phyloP scores from a whole-genome alignment of 106 monocot species.

The Allium fistulosum region DNA sequence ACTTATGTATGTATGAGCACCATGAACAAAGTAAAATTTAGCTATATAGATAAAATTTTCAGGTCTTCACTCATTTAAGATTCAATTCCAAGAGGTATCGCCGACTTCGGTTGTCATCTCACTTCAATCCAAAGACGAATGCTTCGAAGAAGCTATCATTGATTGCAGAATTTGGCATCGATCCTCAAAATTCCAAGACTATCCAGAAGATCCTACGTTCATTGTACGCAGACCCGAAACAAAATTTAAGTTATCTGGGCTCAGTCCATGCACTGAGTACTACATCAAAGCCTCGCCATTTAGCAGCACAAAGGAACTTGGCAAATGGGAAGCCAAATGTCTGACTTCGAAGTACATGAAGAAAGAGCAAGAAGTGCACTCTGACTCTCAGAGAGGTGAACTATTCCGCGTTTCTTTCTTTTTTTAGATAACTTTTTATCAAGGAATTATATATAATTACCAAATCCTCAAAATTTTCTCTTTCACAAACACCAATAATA shows the following conservation, averaged over 20 bases:
- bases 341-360: slow-evolving; percentile 21
- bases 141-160: slow-evolving; percentile 38
- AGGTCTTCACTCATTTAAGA: slow-evolving; percentile 26
- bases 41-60: neutral
- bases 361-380: slow-evolving; percentile 25
- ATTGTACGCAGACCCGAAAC: slow-evolving; percentile 35
- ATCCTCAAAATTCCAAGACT: slow-evolving; percentile 18
- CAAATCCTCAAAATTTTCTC: too few species aligned
- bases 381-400: slow-evolving; percentile 48
- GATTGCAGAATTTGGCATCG: slow-evolving; percentile 60
- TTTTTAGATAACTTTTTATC: too few species aligned
- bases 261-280: slow-evolving; percentile 48
- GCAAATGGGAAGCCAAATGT: slow-evolving; percentile 45
- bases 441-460: too few species aligned
- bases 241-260: slow-evolving; percentile 43
- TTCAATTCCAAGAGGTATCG: slow-evolving; percentile 48
- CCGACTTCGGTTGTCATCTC: slow-evolving; percentile 32
- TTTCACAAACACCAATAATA: too few species aligned
- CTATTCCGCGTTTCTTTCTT: too few species aligned
- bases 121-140: slow-evolving; percentile 28
- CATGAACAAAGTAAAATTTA: too few species aligned
- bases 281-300: slow-evolving; percentile 58
- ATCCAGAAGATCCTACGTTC: slow-evolving; percentile 43
- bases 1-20: too few species aligned
- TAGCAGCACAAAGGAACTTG: slow-evolving; percentile 35